Base-by-base conservation (phyloP, 495 filamentous ascomycete genomes). In the Daldinia childiae region DNA sequence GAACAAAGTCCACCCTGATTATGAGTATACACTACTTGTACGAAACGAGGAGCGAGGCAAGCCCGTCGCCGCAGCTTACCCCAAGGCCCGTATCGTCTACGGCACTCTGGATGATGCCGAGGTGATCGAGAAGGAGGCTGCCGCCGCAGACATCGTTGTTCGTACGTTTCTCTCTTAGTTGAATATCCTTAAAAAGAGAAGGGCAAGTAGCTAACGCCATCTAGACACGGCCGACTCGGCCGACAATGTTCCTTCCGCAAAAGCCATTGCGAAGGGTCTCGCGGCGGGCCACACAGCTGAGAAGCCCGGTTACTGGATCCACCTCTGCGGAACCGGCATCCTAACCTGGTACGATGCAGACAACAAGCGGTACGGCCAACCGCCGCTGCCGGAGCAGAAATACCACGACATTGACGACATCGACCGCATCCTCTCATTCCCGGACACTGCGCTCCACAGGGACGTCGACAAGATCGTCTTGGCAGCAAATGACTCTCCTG, bases 21-120 rank as follows among this genome's bases (percentile, higher is more conserved):
- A 87, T 77, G 82, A 92, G 45, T 83, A 89, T 73, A 87, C 90
- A 1, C 82, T 87, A 48, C 79, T 95, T 8, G 89, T 93, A 24
- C 88, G 93, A 21, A 89, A 84, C 76, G 82, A 86, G 72, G 85
- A 88, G 56, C 92, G 91, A 71, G 90, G 86, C 36, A 84, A 87
- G 19, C 79, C 81, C 38, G 82, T 95, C 21, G 83, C 86, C 12
- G 83, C 81, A 66, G 76, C 85, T 29, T 92, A 89, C 69, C 86
- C 90, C 12, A 82, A 74, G 0, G 69, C 50, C 17, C 78, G 80
- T 0, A 79, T 89, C 17, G 87, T 90, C 14, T 85, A 88, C 59
- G 88, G 89, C 21, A 81, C 77, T 32, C 81, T 90, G 4, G 87
- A 92, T 43, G 82, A 85, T 60, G 73, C 82, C 6, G 81, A 83